Evolutionary conservation across 306 rosid species (phyloP).

Genomic region (Chamaecrista fasciculata): DNA sequence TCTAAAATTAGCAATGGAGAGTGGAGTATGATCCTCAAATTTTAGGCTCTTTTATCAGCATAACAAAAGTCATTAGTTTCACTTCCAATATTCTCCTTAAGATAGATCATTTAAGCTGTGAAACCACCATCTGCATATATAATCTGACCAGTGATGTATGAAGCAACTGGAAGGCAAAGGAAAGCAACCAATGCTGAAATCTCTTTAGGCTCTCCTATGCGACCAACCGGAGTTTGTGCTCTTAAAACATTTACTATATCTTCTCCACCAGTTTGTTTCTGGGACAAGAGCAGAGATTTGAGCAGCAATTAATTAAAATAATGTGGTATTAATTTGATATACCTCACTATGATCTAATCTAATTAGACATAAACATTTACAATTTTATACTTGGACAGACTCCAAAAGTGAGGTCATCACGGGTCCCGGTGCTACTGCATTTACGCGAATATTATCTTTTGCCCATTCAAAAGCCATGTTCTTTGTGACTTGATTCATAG

Average conservation of each 20-base stretch:
- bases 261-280: neutral
- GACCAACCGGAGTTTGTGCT: slow-evolving; percentile 31
- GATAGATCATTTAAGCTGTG: slow-evolving; percentile 30
- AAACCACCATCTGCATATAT: slow-evolving; percentile 55
- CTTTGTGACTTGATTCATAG: slow-evolving; percentile 47
- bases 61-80: too few species aligned
- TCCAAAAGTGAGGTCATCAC: slow-evolving; percentile 25
- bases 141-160: slow-evolving; percentile 45
- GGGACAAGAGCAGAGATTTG: neutral
- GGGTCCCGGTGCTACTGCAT: slow-evolving; percentile 57
- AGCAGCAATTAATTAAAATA: too few species aligned
- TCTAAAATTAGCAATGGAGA: too few species aligned
- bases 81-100: too few species aligned
- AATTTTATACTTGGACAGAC: neutral
- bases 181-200: neutral
- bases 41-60: too few species aligned
- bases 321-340: too few species aligned
- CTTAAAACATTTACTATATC: fast-evolving
- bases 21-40: too few species aligned
- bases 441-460: slow-evolving; percentile 56
- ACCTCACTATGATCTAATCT: too few species aligned
- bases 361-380: neutral
- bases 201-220: slow-evolving; percentile 4
- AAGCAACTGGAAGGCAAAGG: slow-evolving; percentile 3
- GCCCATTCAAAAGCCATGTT: slow-evolving; percentile 78